Evolutionary conservation across 768 basidiomycete genomes (phyloP).

Genomic region (Lentinula boryana): DNA sequence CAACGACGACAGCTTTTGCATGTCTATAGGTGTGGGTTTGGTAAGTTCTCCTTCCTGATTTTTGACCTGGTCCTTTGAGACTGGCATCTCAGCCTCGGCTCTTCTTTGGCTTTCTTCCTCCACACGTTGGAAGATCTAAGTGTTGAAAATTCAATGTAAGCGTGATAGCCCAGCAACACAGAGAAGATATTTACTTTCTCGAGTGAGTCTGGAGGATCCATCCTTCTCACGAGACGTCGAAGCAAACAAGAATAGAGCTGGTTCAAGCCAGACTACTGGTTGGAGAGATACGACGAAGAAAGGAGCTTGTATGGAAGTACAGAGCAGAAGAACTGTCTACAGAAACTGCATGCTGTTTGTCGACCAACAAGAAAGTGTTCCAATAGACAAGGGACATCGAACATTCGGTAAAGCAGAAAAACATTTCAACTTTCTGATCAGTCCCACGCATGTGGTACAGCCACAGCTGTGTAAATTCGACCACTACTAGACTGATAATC

Average conservation of each 20-base stretch:
- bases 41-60: neutral
- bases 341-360: neutral
- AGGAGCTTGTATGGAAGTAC: neutral
- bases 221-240: neutral
- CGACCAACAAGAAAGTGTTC: neutral
- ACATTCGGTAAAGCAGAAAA: neutral
- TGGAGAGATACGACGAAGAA: neutral
- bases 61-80: constrained; percentile 2
- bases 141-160: neutral
- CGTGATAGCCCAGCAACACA: neutral
- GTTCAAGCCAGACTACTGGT: too few species aligned
- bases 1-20: constrained; percentile 13
- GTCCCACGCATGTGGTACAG: neutral
- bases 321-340: neutral
- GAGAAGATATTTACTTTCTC: neutral
- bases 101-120: constrained; percentile 52
- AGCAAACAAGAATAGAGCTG: neutral
- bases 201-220: constrained; percentile 6
- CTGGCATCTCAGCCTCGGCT: constrained; percentile 27
- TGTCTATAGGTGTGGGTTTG: constrained; percentile 14
- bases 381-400: neutral
- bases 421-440: neutral
- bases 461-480: neutral
- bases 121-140: constrained; percentile 51
- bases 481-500: too few species aligned